Evolutionary conservation across 2,329 filamentous ascomycete genomes (phyloP).

Genomic region (Clarireedia monteithiana): DNA sequence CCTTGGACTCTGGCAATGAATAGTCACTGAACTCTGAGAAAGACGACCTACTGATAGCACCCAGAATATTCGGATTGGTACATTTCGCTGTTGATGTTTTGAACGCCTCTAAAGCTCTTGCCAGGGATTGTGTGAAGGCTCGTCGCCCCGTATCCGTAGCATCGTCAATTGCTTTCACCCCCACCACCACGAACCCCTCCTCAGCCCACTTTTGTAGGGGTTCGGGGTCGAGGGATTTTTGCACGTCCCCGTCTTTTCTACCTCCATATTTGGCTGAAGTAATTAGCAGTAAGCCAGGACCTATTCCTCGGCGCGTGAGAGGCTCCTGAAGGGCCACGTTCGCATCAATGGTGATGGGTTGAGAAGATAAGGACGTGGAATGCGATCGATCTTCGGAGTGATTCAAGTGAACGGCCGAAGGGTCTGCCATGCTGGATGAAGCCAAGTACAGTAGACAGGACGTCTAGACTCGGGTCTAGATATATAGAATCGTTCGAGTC

Average conservation of each 20-base stretch:
- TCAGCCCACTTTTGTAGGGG: slow-evolving; percentile 33
- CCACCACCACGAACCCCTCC: slow-evolving; percentile 28
- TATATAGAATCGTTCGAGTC: too few species aligned
- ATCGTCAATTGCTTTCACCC: neutral
- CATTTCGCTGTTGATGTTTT: neutral
- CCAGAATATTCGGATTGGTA: slow-evolving; percentile 2
- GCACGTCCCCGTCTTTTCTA: slow-evolving; percentile 8
- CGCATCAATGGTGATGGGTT: neutral
- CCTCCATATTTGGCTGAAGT: slow-evolving; percentile 12
- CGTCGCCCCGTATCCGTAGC: neutral
- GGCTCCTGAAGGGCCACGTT: slow-evolving; percentile 9
- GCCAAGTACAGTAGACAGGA: too few species aligned
- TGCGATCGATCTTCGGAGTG: too few species aligned
- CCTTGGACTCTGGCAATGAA: too few species aligned
- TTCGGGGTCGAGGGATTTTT: slow-evolving; percentile 18
- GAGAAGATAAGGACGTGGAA: neutral
- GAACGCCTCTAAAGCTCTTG: slow-evolving; percentile 4
- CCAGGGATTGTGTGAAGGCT: neutral
- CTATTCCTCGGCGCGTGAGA: slow-evolving; percentile 25
- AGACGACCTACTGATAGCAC: slow-evolving; percentile 1
- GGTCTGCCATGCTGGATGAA: too few species aligned
- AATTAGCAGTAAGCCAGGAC: slow-evolving; percentile 31
- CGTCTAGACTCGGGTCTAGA: too few species aligned
- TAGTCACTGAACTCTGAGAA: neutral
- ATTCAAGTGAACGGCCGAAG: too few species aligned